Conservation (phyloP, 306 rosid species). For the Vigna hirtella region DNA sequence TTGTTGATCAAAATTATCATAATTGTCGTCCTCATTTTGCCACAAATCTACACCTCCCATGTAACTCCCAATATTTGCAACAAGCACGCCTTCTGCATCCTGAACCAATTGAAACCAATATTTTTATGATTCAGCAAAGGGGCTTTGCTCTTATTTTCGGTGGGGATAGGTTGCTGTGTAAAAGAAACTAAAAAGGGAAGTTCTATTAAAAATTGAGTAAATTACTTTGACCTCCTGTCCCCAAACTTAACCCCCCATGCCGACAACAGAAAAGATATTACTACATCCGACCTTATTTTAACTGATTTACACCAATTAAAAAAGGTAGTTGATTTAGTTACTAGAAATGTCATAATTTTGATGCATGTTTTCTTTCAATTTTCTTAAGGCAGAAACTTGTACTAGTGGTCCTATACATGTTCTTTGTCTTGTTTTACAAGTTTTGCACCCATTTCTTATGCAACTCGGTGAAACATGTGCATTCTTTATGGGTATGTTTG, state of each 20-base stretch:
- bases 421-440: too few relatives aligned
- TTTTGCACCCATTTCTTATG: too few relatives aligned
- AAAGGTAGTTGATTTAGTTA: too few relatives aligned
- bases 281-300: too few relatives aligned
- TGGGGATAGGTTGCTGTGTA: not conserved
- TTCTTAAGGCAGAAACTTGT: too few relatives aligned
- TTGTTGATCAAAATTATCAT: constrained; percentile 93
- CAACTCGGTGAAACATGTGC: too few relatives aligned
- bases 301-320: too few relatives aligned
- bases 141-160: constrained; percentile 2
- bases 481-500: too few relatives aligned
- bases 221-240: not conserved
- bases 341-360: too few relatives aligned
- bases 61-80: constrained; percentile 99
- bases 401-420: too few relatives aligned
- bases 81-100: constrained; percentile 99
- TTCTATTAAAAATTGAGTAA: constrained; percentile 13
- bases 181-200: constrained; percentile 15
- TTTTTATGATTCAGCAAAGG: constrained; percentile 27
- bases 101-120: constrained; percentile 47
- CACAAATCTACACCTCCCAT: constrained; percentile 99
- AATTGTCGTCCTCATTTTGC: constrained; percentile 96
- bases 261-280: not conserved
- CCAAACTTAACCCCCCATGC: not conserved
- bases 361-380: too few relatives aligned